Evolutionary conservation across 2,329 filamentous ascomycete genomes (phyloP), one percentile per base, ranked within the genome.

Genomic region (Fusarium compactum): DNA sequence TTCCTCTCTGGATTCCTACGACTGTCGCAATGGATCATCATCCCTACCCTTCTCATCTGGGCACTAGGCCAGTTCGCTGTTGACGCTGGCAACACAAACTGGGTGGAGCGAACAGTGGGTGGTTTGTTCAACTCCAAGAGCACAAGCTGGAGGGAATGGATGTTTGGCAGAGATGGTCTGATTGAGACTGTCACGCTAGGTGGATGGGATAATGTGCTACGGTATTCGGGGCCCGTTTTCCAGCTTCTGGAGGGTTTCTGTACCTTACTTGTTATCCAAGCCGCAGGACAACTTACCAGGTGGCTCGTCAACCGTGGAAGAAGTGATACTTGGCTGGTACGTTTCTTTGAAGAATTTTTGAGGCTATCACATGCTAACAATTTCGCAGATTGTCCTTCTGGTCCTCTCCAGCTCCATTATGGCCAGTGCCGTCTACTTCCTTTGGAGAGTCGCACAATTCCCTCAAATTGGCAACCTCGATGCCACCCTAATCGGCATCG

Each of bases 171-270:
- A 67, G 90, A 92, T 64, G 95, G 95, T 4, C 79, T 98, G 62
- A 79, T 97, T 27, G 94, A 98, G 83, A 91, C 88, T 34, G 83
- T 92, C 65, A 91, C 92, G 24, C 88, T 98, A 68, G 94, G 94
- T 30, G 89, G 88, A 56, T 99, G 96, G 96, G 94, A 98, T 78
- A 94, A 91, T 78, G 84, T 93, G 52, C 82, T 99, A 80, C 88
- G 91, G 77, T 98, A 97, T 84, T 97, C 95, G 34, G 97, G 93
- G 6, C 96, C 96, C 0, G 87, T 97, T 54, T 99, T 98, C 83
- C 96, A 99, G 82, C 85, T 99, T 11, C 89, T 92, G 55, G 96
- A 99, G 81, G 96, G 96, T 9, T 99, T 99, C 82, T 98, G 96
- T 85, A 98, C 94, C 77, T 83, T 99, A 74, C 84, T 98, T 60